Evolutionary conservation across 352 stramenopile species (phyloP), one percentile per base, ranked within the genome.

Genomic region (Phytophthora quininea): DNA sequence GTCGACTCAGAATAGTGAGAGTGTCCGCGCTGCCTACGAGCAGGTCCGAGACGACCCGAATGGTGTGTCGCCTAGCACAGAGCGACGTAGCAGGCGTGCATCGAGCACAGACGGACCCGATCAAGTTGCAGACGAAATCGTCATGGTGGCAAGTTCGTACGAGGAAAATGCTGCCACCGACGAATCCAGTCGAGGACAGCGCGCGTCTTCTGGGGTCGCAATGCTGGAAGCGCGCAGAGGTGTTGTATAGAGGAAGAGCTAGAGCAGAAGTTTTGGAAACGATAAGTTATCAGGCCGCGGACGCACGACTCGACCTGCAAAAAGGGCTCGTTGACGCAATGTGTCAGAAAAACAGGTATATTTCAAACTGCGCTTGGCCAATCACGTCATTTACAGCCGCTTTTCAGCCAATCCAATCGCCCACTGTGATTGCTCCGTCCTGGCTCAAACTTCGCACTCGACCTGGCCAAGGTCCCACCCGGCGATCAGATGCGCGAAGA

Each of bases 141-240:
- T 57, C 14, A 58, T 69, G 19, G 58, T 65, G 4, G 61, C 62
- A 19, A 55, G 53, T 54, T 62, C 60, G 43, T 75, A 59, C 62
- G 62, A 68, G 32, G 67, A 64, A 40, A 71, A 31, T 29, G 54
- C 40, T 64, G 35, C 60, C 62, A 55, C 33, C 10, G 42, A 24
- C 30, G 55, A 42, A 29, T 54, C 42, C 27, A 61, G 48, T 37
- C 33, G 63, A 27, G 43, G 15, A 2, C 62, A 65, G 1, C 57
- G 63, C 1, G n/a, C 53, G 8, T 69, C 48, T 5, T 76, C 58
- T 7, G 46, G 27, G 3, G 58, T 68, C 14, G 63, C 58, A 29
- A 76, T 72, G 54, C 58, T 76, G 9, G 67, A 75, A 53, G 52
- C 62, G 14, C 67, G 37, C 27, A 35, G 62, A 15, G 51, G 64